Conservation (phyloP, 2,329 filamentous ascomycete species). For the Setomelanomma holmii region DNA sequence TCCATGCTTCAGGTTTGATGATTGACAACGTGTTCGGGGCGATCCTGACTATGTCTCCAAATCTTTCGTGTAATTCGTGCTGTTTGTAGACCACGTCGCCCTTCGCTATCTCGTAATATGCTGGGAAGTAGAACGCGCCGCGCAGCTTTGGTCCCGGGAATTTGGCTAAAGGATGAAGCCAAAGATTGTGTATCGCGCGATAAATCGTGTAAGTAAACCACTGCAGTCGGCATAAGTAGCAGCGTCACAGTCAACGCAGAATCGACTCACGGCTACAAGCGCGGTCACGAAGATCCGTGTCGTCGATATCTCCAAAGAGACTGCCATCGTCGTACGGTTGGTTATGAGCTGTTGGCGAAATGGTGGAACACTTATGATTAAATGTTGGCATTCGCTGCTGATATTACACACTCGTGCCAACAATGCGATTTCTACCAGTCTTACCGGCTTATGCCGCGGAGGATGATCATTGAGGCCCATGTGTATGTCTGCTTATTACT, state of each 20-base stretch:
- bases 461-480: too few species aligned
- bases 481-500: neutral
- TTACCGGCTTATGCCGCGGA: too few species aligned
- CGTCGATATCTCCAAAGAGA: neutral
- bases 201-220: neutral
- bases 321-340: neutral
- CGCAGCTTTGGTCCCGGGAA: constrained; percentile 12
- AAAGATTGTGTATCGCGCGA: constrained; percentile 6
- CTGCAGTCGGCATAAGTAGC: neutral
- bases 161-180: constrained; percentile 8
- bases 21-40: constrained; percentile 9
- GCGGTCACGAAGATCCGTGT: neutral
- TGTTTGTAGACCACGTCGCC: constrained; percentile 1
- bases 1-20: constrained; percentile 20
- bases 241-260: neutral
- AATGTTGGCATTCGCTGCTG: too few species aligned
- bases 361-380: too few species aligned
- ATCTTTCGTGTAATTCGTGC: constrained; percentile 13
- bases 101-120: neutral
- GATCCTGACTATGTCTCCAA: constrained; percentile 18
- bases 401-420: too few species aligned
- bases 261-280: neutral
- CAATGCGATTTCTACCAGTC: too few species aligned
- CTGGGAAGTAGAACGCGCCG: constrained; percentile 4
- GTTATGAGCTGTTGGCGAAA: neutral